These are phyloP conservation scores for Nannochloris sp. DNA, from an alignment of 139 green algal species.

Conservation along the genomic window DNA sequence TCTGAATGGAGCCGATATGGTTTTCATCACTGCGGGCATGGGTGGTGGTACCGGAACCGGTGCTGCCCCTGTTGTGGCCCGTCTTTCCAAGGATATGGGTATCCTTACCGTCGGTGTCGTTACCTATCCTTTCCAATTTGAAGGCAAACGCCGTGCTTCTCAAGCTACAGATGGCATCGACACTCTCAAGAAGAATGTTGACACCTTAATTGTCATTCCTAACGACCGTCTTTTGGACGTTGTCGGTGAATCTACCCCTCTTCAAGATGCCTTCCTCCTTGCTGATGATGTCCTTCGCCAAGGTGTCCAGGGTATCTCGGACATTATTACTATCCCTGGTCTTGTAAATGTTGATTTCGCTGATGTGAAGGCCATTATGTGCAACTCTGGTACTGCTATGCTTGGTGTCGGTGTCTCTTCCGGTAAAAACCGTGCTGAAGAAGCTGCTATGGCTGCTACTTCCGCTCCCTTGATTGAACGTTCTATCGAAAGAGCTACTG, in stretches of 20 bases:
- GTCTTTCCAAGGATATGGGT: constrained; percentile 73
- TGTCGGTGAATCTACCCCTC: constrained; percentile 63
- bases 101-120: constrained; percentile 96
- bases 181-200: constrained; percentile 73
- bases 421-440: constrained; percentile 52
- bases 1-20: constrained; percentile 66
- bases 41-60: constrained; percentile 92
- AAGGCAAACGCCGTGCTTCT: constrained; percentile 71
- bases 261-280: constrained; percentile 92
- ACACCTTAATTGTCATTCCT: constrained; percentile 97
- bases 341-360: constrained; percentile 99
- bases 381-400: constrained; percentile 90
- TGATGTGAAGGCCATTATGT: constrained; percentile 95
- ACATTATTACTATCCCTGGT: constrained; percentile 97
- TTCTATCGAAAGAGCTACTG: constrained; percentile 88
- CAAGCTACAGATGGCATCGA: constrained; percentile 66
- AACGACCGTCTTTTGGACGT: constrained; percentile 94
- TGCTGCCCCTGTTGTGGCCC: constrained; percentile 85
- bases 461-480: constrained; percentile 89
- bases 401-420: constrained; percentile 66
- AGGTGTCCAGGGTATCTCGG: constrained; percentile 91
- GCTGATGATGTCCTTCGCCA: constrained; percentile 95
- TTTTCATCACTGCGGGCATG: constrained; percentile 80
- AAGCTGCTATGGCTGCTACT: constrained; percentile 66
- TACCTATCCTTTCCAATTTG: constrained; percentile 94